These are phyloP conservation scores for Xylariales sp. DNA, from an alignment of 2,329 filamentous ascomycete genomes.

Conservation along the genomic window DNA sequence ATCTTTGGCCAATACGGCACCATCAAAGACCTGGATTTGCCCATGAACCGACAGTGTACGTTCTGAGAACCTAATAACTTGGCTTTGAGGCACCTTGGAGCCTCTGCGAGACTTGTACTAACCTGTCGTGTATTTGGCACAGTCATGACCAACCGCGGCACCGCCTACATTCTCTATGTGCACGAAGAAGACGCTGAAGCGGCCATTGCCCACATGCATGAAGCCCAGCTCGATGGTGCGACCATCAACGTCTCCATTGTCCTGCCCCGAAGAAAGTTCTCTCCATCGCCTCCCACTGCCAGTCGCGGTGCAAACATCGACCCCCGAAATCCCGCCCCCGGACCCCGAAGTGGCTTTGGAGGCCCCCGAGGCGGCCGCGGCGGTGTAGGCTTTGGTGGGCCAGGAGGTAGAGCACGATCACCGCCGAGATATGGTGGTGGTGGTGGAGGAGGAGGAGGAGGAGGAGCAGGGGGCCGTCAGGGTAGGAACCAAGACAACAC, in stretches of 20 bases:
- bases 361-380: constrained; percentile 13
- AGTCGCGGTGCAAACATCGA: constrained; percentile 58
- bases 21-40: constrained; percentile 84
- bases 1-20: constrained; percentile 87
- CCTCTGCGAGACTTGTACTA: no score
- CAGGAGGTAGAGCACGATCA: constrained; percentile 13
- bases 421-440: constrained; percentile 26
- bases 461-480: constrained; percentile 25
- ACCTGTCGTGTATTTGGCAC: constrained; percentile 12
- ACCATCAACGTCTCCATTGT: constrained; percentile 85
- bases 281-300: constrained; percentile 69
- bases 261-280: constrained; percentile 77
- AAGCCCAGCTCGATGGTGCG: constrained; percentile 85
- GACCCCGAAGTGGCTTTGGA: constrained; percentile 8
- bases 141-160: constrained; percentile 89
- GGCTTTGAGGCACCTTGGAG: no score
- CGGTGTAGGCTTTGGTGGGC: constrained; percentile 8
- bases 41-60: constrained; percentile 81
- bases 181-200: constrained; percentile 27
- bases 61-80: constrained; percentile 9
- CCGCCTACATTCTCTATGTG: constrained; percentile 10
- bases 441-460: constrained; percentile 24
- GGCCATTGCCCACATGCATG: constrained; percentile 95
- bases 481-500: constrained; percentile 45
- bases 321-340: constrained; percentile 42